phyloP scores from a whole-genome alignment of 192 early-diverging fungal genomes.

The Mortierella claussenii region DNA sequence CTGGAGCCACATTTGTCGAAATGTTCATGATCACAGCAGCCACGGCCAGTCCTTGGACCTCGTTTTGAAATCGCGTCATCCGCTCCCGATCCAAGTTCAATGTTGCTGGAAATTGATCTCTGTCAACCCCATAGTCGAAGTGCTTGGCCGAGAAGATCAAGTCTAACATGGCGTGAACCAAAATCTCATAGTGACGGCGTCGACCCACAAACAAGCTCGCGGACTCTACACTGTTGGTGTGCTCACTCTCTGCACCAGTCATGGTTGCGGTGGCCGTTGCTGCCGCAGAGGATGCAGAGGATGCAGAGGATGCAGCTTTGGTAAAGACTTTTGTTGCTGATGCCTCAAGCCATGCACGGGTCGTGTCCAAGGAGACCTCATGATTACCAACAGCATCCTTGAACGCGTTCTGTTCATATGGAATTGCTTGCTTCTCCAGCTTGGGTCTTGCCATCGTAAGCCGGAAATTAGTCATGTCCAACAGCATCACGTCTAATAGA shows the following conservation, averaged over 20 bases:
- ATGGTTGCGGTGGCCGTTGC: conserved; percentile 48
- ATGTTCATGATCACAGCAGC: conserved; percentile 77
- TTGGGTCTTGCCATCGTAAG: conserved; percentile 73
- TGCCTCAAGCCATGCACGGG: conserved; percentile 69
- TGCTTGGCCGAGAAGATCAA: conserved; percentile 60
- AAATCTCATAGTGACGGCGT: conserved; percentile 58
- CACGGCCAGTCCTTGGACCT: conserved; percentile 73
- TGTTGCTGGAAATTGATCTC: conserved; percentile 72
- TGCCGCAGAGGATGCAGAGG: too few species aligned
- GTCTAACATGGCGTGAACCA: conserved; percentile 62
- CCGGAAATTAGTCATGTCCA: conserved; percentile 85
- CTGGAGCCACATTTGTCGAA: conserved; percentile 66
- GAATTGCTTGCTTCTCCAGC: conserved; percentile 74
- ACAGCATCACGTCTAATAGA: conserved; percentile 78
- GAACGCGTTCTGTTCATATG: conserved; percentile 81
- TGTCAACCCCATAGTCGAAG: conserved; percentile 2
- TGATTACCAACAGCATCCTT: conserved; percentile 59
- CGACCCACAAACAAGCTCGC: conserved; percentile 7
- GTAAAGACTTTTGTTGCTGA: conserved; percentile 55
- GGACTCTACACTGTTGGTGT: conserved; percentile 9
- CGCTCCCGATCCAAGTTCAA: conserved; percentile 73
- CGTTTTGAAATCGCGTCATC: conserved; percentile 74
- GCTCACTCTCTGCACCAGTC: not conserved
- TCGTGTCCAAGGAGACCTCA: conserved; percentile 58
- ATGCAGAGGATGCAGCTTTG: conserved; percentile 45